A percentile compares a stretch with the other conserved stretches of the same genome.
phyloP scores from a whole-genome alignment of 768 basidiomycete genomes.

The Russula dissimulans region DNA sequence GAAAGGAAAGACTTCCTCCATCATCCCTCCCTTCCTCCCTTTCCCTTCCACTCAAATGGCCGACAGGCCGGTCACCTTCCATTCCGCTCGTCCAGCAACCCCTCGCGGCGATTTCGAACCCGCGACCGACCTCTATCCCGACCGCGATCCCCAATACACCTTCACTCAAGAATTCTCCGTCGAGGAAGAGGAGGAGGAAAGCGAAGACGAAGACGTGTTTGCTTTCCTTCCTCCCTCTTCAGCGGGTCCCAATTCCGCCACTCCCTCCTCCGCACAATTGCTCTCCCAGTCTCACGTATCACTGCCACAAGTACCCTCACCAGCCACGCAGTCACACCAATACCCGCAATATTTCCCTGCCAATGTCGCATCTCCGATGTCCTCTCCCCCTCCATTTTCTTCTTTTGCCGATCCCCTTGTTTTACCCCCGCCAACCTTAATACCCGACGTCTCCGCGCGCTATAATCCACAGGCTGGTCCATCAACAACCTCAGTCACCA shows the following conservation, averaged over 20 bases:
- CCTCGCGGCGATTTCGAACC: slow-evolving; percentile 14
- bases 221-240: slow-evolving; percentile 83
- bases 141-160: slow-evolving; percentile 31
- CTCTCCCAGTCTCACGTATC: slow-evolving; percentile 6
- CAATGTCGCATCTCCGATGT: slow-evolving; percentile 21
- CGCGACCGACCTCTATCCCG: slow-evolving; percentile 17
- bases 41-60: slow-evolving; percentile 6
- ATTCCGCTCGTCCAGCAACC: slow-evolving; percentile 27
- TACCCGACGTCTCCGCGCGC: slow-evolving; percentile 36
- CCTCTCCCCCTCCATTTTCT: slow-evolving; percentile 19
- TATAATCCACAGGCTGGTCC: slow-evolving; percentile 29
- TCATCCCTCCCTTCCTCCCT: not conserved
- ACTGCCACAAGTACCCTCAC: not conserved
- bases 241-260: slow-evolving; percentile 34
- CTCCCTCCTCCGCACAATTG: slow-evolving; percentile 4
- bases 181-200: slow-evolving; percentile 60
- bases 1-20: not conserved
- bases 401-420: slow-evolving; percentile 23
- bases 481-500: slow-evolving; percentile 29
- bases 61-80: slow-evolving; percentile 1
- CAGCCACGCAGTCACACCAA: not conserved
- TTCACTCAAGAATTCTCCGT: slow-evolving; percentile 34
- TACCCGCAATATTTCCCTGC: slow-evolving; percentile 16
- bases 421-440: slow-evolving; percentile 43
- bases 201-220: slow-evolving; percentile 80